Conservation (phyloP, 768 basidiomycete species). For the Hydnum rufescens region DNA sequence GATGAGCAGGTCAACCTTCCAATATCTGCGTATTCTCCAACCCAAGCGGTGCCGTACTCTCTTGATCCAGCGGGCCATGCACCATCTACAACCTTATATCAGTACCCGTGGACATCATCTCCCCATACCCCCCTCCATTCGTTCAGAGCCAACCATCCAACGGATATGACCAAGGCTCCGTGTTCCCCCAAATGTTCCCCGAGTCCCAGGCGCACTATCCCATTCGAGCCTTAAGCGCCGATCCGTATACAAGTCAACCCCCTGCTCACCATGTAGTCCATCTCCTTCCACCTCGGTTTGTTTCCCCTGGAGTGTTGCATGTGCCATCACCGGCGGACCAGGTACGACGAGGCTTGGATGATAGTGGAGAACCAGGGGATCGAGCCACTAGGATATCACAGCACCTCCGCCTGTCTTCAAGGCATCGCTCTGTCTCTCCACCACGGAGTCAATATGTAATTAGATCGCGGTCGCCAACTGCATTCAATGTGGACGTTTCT, state of each 20-base stretch:
- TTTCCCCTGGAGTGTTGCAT: neutral
- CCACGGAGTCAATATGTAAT: no score
- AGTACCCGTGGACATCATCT: no score
- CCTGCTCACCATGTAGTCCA: neutral
- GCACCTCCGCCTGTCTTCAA: slow-evolving; percentile 35
- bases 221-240: neutral
- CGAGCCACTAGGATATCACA: slow-evolving; percentile 37
- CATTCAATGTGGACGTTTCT: no score
- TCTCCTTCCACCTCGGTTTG: neutral
- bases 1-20: neutral
- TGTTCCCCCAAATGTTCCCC: neutral
- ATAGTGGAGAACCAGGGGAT: slow-evolving; percentile 28
- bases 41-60: neutral
- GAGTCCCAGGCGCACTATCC: neutral
- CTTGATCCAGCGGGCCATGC: neutral
- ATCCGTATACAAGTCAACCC: neutral
- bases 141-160: no score
- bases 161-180: no score
- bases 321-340: neutral
- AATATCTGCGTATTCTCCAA: neutral
- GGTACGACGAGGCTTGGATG: neutral
- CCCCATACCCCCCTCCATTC: no score
- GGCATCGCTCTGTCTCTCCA: slow-evolving; percentile 43
- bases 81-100: no score
- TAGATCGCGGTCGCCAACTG: no score